Evolutionary conservation across 139 green algal species (phyloP).

Genomic region (Chlorella sp.): DNA sequence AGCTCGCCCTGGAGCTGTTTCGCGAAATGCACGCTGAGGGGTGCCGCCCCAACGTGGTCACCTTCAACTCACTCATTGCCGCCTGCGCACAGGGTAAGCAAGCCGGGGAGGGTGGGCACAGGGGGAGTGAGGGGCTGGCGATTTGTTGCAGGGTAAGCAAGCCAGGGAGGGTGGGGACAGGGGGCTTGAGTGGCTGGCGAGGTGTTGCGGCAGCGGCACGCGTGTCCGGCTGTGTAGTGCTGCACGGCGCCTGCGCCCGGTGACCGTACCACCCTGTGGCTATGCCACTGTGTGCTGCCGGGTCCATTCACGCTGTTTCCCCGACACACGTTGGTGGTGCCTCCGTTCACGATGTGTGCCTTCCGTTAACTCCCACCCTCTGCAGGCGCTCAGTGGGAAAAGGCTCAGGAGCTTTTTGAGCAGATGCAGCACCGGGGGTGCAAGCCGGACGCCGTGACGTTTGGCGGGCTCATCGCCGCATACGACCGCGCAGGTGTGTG

Average conservation of each 20-base stretch:
- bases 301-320: too few species aligned
- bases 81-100: conserved; percentile 62
- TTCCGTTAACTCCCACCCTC: too few species aligned
- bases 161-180: neutral
- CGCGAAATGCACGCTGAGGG: conserved; percentile 82
- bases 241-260: too few species aligned
- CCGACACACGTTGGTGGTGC: too few species aligned
- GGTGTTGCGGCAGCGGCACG: too few species aligned
- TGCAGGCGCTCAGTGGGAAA: conserved; percentile 47
- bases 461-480: conserved; percentile 84
- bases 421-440: conserved; percentile 66
- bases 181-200: neutral
- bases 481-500: conserved; percentile 67
- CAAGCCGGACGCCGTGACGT: conserved; percentile 87
- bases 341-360: too few species aligned
- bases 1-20: conserved; percentile 85
- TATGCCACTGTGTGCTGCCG: too few species aligned
- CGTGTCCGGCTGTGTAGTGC: neutral
- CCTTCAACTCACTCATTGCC: conserved; percentile 88
- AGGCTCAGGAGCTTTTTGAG: conserved; percentile 65
- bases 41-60: conserved; percentile 84
- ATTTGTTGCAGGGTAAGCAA: conserved; percentile 54
- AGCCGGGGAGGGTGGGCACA: neutral
- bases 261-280: neutral
- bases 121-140: neutral